Percentiles rank a stretch among this genome's conserved stretches.
Evolutionary conservation across 495 filamentous ascomycete genomes (phyloP).

Genomic region (Lasiosphaeria ovina): DNA sequence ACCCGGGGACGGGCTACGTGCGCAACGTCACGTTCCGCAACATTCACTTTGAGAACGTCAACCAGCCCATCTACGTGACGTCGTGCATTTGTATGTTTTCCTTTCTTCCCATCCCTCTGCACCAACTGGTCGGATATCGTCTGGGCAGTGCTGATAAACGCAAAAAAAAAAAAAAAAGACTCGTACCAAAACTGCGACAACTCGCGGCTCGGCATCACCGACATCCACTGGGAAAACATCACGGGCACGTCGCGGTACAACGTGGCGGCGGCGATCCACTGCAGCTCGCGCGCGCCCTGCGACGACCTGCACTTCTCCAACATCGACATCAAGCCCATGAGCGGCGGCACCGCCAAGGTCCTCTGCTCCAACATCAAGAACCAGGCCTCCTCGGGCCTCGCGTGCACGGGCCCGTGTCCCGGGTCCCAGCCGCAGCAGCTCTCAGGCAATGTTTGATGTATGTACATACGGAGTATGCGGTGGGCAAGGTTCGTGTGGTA

Average conservation of each 20-base stretch:
- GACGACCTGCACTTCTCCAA: constrained; percentile 48
- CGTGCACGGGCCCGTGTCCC: constrained; percentile 45
- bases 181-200: constrained; percentile 47
- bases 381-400: constrained; percentile 34
- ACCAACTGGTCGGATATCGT: not conserved
- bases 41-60: constrained; percentile 46
- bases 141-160: not conserved
- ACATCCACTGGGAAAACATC: constrained; percentile 57
- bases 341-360: constrained; percentile 42
- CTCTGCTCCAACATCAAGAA: constrained; percentile 46
- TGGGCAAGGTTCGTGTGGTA: not conserved
- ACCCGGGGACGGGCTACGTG: constrained; percentile 45
- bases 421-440: constrained; percentile 45
- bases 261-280: constrained; percentile 55
- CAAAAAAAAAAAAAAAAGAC: constrained; percentile 21
- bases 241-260: constrained; percentile 55
- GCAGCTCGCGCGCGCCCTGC: constrained; percentile 47
- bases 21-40: constrained; percentile 54
- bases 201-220: constrained; percentile 48
- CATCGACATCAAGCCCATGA: constrained; percentile 47
- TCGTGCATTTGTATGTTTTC: constrained; percentile 49
- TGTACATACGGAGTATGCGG: not conserved
- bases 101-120: not conserved
- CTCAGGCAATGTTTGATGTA: constrained; percentile 36
- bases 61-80: constrained; percentile 58